A percentile compares a stretch with the other conserved stretches of the same genome.
Evolutionary conservation across 2,329 filamentous ascomycete genomes (phyloP).

Genomic region (Botrytis aclada): DNA sequence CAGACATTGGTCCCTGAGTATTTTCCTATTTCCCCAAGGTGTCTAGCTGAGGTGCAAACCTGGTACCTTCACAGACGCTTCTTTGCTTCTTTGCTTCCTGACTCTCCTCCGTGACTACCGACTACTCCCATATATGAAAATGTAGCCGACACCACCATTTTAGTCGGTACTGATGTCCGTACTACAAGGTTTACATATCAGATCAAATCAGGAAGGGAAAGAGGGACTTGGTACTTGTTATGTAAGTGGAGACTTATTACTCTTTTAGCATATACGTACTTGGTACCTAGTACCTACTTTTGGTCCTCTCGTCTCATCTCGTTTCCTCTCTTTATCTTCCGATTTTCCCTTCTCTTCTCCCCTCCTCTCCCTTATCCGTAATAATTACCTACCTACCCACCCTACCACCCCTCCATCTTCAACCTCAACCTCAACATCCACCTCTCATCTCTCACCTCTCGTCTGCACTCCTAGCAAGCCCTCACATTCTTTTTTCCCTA

Average conservation of each 20-base stretch:
- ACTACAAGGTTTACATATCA: neutral
- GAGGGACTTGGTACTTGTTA: neutral
- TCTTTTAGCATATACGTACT: neutral
- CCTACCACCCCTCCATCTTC: neutral
- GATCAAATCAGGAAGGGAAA: neutral
- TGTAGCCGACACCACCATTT: neutral
- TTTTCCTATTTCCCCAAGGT: neutral
- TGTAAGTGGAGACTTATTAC: neutral
- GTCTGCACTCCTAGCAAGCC: slow-evolving; percentile 5
- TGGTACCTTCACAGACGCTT: neutral
- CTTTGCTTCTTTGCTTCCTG: neutral
- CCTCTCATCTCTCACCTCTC: neutral
- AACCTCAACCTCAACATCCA: neutral
- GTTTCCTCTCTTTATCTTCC: neutral
- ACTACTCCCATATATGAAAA: neutral
- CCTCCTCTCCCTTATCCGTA: neutral
- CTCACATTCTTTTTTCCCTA: slow-evolving; percentile 13
- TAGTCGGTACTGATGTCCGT: neutral
- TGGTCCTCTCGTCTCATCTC: neutral
- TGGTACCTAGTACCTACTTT: too few species aligned
- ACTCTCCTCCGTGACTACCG: neutral
- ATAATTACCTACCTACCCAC: neutral
- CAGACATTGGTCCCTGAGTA: neutral
- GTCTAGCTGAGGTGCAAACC: neutral
- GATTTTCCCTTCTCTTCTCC: neutral